These are phyloP conservation scores for Scolecobasidium constrictum DNA, from an alignment of 2,329 filamentous ascomycete species.

Conservation along the genomic window DNA sequence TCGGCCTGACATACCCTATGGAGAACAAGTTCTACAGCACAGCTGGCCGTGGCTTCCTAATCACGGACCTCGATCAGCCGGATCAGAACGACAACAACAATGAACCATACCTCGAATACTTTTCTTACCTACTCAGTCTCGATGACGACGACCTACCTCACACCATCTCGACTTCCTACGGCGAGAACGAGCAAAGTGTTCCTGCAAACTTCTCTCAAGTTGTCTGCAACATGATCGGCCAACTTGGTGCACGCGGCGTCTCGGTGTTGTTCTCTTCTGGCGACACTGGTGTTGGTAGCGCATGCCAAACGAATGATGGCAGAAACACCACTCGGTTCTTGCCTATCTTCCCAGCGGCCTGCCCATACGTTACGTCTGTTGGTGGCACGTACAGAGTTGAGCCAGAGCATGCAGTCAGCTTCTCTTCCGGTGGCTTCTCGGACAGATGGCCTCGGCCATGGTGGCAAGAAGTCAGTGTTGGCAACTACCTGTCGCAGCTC, in stretches of 20 bases:
- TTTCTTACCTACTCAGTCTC: constrained; percentile 24
- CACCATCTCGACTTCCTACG: constrained; percentile 27
- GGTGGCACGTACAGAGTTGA: constrained; percentile 15
- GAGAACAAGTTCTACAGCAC: constrained; percentile 11
- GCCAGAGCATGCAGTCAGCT: constrained; percentile 17
- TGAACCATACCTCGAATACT: constrained; percentile 34
- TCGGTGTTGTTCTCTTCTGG: constrained; percentile 29
- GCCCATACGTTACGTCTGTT: constrained; percentile 37
- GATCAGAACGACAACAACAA: constrained; percentile 30
- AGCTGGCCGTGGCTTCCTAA: constrained; percentile 17
- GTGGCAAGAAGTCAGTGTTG: constrained; percentile 5
- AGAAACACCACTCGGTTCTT: constrained; percentile 32
- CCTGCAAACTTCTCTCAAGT: constrained; percentile 24
- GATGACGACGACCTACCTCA: constrained; percentile 21
- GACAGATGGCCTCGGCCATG: constrained; percentile 25
- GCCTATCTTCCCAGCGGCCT: constrained; percentile 35
- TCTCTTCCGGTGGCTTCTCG: constrained; percentile 25
- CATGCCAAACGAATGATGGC: constrained; percentile 36
- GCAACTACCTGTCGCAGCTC: constrained; percentile 1
- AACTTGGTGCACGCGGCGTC: constrained; percentile 28
- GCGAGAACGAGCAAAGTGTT: constrained; percentile 29
- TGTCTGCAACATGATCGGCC: constrained; percentile 29
- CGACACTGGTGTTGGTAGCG: constrained; percentile 29
- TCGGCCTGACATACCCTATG: constrained; percentile 9
- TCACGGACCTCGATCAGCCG: constrained; percentile 39